Conservation (phyloP, 1,284 basidiomycete species). For the Pterulicium gracile region DNA sequence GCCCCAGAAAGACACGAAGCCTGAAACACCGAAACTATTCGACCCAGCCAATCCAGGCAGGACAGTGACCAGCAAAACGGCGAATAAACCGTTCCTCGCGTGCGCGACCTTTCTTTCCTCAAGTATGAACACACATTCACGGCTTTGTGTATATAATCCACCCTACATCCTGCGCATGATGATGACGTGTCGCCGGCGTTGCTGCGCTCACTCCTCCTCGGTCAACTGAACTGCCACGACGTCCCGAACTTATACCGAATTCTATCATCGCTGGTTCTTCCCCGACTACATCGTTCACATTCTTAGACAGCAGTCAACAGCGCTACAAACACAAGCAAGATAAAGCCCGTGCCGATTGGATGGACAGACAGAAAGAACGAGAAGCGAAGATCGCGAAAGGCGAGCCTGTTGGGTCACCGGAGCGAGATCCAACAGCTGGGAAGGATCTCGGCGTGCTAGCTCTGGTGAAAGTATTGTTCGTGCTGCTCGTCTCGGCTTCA, state of each 20-base stretch:
- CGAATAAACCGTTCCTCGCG: constrained; percentile 75
- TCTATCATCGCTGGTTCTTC: not conserved
- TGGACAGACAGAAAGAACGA: constrained; percentile 57
- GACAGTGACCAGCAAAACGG: constrained; percentile 64
- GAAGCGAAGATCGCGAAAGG: constrained; percentile 65
- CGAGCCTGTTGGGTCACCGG: constrained; percentile 59
- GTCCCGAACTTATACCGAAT: too few species aligned
- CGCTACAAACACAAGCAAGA: constrained; percentile 56
- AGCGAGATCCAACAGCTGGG: constrained; percentile 58
- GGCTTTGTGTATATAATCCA: not conserved
- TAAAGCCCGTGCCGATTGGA: constrained; percentile 52
- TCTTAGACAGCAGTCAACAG: constrained; percentile 56
- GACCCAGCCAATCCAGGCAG: constrained; percentile 50
- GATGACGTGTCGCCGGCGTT: too few species aligned
- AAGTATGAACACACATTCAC: not conserved
- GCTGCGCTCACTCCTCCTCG: not conserved
- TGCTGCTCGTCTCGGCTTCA: constrained; percentile 37
- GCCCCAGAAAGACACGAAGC: constrained; percentile 20
- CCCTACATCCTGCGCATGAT: not conserved
- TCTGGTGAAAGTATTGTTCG: constrained; percentile 58
- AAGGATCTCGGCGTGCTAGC: constrained; percentile 54
- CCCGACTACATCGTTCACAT: constrained; percentile 9
- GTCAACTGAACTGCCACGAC: too few species aligned
- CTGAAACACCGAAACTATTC: constrained; percentile 29
- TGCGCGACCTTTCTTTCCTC: constrained; percentile 28